Percentiles rank a stretch among this genome's conserved stretches.
Conservation (phyloP, 2,329 filamentous ascomycete genomes). For the Parastagonospora avenae region DNA sequence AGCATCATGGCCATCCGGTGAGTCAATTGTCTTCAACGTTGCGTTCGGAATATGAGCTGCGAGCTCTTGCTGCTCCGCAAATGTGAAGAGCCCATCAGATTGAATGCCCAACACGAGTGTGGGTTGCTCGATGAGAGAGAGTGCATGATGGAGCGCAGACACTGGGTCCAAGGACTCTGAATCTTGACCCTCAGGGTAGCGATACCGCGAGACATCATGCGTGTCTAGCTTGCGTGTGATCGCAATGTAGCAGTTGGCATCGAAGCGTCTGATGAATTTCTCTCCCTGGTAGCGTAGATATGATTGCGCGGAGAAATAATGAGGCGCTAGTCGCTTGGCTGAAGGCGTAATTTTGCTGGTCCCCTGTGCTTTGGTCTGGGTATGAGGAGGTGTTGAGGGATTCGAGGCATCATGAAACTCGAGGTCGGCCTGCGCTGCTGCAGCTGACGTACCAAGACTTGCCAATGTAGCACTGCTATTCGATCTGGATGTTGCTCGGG, state of each 20-base stretch:
- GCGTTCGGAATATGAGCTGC: conserved; percentile 80
- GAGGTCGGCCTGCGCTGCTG: conserved; percentile 46
- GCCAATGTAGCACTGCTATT: conserved; percentile 37
- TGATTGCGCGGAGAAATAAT: conserved; percentile 98
- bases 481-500: conserved; percentile 45
- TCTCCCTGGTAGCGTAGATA: conserved; percentile 95
- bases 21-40: conserved; percentile 84
- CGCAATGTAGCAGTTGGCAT: conserved; percentile 98
- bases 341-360: conserved; percentile 28
- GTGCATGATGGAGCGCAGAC: conserved; percentile 63
- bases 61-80: conserved; percentile 93
- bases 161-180: conserved; percentile 60
- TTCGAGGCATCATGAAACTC: conserved; percentile 54
- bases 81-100: conserved; percentile 94
- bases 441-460: conserved; percentile 8
- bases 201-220: conserved; percentile 86
- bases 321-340: conserved; percentile 55
- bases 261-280: conserved; percentile 97
- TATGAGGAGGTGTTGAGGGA: conserved; percentile 35
- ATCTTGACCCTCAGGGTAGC: conserved; percentile 51
- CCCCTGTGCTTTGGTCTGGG: conserved; percentile 13
- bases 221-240: conserved; percentile 98
- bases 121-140: conserved; percentile 84
- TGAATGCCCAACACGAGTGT: conserved; percentile 92
- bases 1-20: conserved; percentile 92